phyloP scores from a whole-genome alignment of 2,329 filamentous ascomycete species.

The Lasiodiplodia sp. region DNA sequence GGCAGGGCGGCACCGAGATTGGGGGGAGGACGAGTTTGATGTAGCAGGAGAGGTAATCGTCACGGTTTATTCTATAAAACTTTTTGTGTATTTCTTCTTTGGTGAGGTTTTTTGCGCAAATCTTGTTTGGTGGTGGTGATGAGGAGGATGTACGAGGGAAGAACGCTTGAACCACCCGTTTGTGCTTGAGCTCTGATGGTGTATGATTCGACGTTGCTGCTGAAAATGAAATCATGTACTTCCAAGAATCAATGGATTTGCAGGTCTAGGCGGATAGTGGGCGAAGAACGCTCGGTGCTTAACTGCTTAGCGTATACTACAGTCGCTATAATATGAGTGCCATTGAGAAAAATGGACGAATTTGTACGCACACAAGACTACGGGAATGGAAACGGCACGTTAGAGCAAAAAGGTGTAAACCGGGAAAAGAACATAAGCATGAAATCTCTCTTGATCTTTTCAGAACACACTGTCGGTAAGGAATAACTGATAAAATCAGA shows the following conservation, averaged over 20 bases:
- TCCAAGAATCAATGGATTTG: neutral
- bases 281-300: neutral
- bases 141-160: too few relatives aligned
- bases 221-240: neutral
- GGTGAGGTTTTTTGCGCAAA: too few relatives aligned
- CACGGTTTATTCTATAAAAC: neutral
- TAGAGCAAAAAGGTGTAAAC: neutral
- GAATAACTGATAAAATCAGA: neutral
- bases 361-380: neutral
- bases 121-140: too few relatives aligned
- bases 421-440: neutral
- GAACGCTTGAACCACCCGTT: too few relatives aligned
- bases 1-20: conserved; percentile 89
- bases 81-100: too few relatives aligned
- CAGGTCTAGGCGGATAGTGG: neutral
- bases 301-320: neutral
- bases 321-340: neutral
- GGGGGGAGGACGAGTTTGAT: conserved; percentile 93
- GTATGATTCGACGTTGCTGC: too few relatives aligned
- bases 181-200: too few relatives aligned
- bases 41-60: conserved; percentile 54
- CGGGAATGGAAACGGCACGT: neutral
- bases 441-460: neutral
- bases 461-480: neutral
- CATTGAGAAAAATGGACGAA: neutral